phyloP scores from a whole-genome alignment of 371 early-diverging fungal species.

The Mucor mucedo region DNA sequence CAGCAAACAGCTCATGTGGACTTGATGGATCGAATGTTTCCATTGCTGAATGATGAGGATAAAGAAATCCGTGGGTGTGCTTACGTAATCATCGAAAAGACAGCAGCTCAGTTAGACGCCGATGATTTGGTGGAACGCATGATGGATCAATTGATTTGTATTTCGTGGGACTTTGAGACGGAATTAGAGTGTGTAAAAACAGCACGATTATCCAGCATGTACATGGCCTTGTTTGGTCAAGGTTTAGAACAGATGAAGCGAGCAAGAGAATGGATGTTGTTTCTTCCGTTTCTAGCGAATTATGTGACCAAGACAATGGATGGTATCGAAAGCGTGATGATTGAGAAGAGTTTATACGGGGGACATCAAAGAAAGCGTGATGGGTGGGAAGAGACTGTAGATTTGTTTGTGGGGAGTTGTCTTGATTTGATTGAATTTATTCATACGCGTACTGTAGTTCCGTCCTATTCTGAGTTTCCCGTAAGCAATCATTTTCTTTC shows the following conservation, averaged over 20 bases:
- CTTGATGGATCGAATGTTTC: neutral
- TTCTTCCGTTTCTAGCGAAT: slow-evolving; percentile 27
- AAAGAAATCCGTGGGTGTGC: neutral
- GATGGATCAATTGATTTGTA: slow-evolving; percentile 24
- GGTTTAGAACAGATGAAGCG: slow-evolving; percentile 20
- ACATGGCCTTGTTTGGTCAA: slow-evolving; percentile 21
- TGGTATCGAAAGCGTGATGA: slow-evolving; percentile 5
- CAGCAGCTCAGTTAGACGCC: slow-evolving; percentile 14
- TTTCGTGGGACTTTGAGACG: slow-evolving; percentile 1
- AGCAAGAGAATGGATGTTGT: slow-evolving; percentile 31
- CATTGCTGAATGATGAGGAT: neutral
- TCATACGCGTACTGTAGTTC: slow-evolving; percentile 10
- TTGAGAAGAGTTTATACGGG: neutral
- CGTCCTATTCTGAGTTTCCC: slow-evolving; percentile 5
- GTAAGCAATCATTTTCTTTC: neutral
- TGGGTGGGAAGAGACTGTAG: slow-evolving; percentile 13
- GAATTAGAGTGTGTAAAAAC: neutral
- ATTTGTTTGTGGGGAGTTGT: slow-evolving; percentile 1
- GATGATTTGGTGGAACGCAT: slow-evolving; percentile 15
- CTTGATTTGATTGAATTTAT: slow-evolving; percentile 30
- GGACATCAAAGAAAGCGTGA: neutral
- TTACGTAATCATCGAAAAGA: neutral
- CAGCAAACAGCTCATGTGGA: neutral
- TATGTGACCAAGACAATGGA: slow-evolving; percentile 7
- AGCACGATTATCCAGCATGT: neutral